A percentile compares a stretch with the other conserved stretches of the same genome.
These are phyloP conservation scores for Russula brevipes DNA, from an alignment of 768 basidiomycete genomes.

Conservation along the genomic window DNA sequence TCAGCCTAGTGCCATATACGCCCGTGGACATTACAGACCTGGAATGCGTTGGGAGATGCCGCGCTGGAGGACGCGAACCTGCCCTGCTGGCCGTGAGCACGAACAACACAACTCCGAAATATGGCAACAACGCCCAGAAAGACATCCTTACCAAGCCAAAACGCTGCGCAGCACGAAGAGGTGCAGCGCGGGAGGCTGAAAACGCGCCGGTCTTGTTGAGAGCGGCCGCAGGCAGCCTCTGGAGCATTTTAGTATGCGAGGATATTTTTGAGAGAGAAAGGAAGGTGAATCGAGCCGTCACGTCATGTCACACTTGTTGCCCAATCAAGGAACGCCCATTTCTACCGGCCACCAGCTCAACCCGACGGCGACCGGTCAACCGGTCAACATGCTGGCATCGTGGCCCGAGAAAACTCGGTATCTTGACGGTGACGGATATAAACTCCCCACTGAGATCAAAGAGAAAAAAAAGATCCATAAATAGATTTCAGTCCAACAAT, in stretches of 20 bases:
- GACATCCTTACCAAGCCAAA: slow-evolving; percentile 44
- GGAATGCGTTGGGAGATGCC: slow-evolving; percentile 49
- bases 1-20: neutral
- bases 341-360: too few species aligned
- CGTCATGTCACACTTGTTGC: slow-evolving; percentile 33
- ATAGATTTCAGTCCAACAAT: neutral
- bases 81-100: slow-evolving; percentile 42
- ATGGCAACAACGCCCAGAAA: neutral
- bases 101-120: slow-evolving; percentile 22
- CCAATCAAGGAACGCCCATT: slow-evolving; percentile 9
- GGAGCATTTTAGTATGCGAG: slow-evolving; percentile 61
- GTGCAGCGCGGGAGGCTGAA: slow-evolving; percentile 43
- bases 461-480: neutral
- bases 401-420: too few species aligned
- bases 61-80: slow-evolving; percentile 69
- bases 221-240: slow-evolving; percentile 73
- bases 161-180: slow-evolving; percentile 41
- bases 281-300: slow-evolving; percentile 37
- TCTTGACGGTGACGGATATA: too few species aligned
- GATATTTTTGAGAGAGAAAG: slow-evolving; percentile 40
- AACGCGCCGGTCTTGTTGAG: slow-evolving; percentile 52
- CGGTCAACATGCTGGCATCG: neutral
- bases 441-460: neutral
- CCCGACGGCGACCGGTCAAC: too few species aligned
- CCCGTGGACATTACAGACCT: slow-evolving; percentile 44